Evolutionary conservation across 2,329 filamentous ascomycete genomes (phyloP), one percentile per base, ranked within the genome.

Genomic region (Xylaria sp.): DNA sequence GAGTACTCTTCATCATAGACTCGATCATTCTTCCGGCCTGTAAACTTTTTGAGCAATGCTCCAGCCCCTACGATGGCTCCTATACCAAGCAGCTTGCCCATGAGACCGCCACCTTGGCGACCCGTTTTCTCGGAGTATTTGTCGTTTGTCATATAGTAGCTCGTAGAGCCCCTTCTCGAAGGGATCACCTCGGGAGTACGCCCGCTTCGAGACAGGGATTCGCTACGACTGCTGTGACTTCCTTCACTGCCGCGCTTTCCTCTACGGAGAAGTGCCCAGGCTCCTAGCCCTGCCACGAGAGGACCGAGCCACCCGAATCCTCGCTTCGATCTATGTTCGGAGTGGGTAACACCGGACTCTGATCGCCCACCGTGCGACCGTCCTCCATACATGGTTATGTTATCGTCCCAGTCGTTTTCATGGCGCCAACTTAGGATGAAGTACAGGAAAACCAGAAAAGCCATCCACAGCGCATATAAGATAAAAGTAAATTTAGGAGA

Each of bases 401-500:
- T 67, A 84, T 83, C 63, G 76, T 79, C 78, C 72, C 80, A 72
- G 74, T 83, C 69, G 72, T 85, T 77, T 78, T 87, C 77, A 79
- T 89, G 76, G 47, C 86, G 82, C 76, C 91, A 96, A 67, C 89
- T 90, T 35, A 97, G 80, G 58, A 94, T 81, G 71, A 98, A 96
- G 77, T 93, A 97, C 14, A 87, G 67, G 1, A 93, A 71, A 15
- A 97, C 69, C 35, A 97, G 79, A 17, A 91, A 82, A 28, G 87
- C 86, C 75, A 90, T 89, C 82, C 90, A 94, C 0, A 98, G 66
- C 0, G 94, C 85, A 72, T 91, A 99, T 3, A 98, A 81, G 55
- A 99, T 88, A 75, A 98, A 99, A 3, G 94, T 83, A 38, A 85
- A 86, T 71, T 90, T 87, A 4, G 95, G 94, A 31, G 94, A 97